Evolutionary conservation across 2,329 filamentous ascomycete genomes (phyloP).

Genomic region (Lachnellula cervina): DNA sequence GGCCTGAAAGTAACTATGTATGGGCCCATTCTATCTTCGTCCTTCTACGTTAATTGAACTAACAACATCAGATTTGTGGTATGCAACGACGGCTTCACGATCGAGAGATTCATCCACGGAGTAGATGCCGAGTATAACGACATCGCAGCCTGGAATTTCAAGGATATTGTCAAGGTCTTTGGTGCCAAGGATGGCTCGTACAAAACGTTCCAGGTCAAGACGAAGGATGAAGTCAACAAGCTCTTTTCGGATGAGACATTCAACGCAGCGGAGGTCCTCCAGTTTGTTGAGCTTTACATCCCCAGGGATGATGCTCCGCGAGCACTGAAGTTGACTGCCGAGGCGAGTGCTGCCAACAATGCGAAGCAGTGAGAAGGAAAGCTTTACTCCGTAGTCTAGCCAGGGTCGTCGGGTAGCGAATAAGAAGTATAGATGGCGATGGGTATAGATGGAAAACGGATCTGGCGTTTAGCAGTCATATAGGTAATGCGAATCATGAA

Average conservation of each 20-base stretch:
- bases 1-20: slow-evolving; percentile 71
- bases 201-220: slow-evolving; percentile 63
- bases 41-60: slow-evolving; percentile 1
- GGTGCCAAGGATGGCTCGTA: slow-evolving; percentile 54
- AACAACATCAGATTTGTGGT: slow-evolving; percentile 60
- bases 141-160: slow-evolving; percentile 69
- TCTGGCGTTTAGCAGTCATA: not conserved
- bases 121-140: slow-evolving; percentile 79
- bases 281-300: slow-evolving; percentile 82
- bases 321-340: slow-evolving; percentile 63
- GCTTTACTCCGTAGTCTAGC: too few species aligned
- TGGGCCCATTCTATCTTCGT: slow-evolving; percentile 30
- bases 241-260: slow-evolving; percentile 63
- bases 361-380: slow-evolving; percentile 33
- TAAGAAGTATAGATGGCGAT: not conserved
- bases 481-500: not conserved
- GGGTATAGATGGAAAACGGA: not conserved
- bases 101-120: slow-evolving; percentile 84
- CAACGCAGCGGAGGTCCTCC: slow-evolving; percentile 47
- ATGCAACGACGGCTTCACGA: slow-evolving; percentile 85
- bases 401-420: too few species aligned
- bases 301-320: slow-evolving; percentile 71
- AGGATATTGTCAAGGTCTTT: slow-evolving; percentile 62
- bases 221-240: slow-evolving; percentile 60
- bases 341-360: slow-evolving; percentile 66